Conservation (phyloP, 2,329 filamentous ascomycete genomes). For the Sclerotinia borealis region DNA sequence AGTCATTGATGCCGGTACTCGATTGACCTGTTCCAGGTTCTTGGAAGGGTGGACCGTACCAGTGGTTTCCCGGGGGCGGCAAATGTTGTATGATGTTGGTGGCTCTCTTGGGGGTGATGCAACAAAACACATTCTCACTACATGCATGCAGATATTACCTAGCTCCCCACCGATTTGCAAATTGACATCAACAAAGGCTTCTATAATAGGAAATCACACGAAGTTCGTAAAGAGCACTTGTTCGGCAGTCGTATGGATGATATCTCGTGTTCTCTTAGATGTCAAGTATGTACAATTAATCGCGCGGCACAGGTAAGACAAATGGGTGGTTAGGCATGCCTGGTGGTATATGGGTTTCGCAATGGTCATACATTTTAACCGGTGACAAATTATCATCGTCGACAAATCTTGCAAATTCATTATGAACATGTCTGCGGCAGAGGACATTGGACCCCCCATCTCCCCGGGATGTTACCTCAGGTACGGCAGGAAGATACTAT, state of each 20-base stretch:
- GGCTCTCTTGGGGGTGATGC: background rate
- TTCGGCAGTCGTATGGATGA: background rate
- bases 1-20: background rate
- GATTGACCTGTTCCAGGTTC: background rate
- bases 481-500: background rate
- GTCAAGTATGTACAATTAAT: background rate
- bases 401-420: background rate
- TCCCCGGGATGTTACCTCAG: background rate
- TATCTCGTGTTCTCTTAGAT: background rate
- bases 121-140: background rate
- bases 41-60: background rate
- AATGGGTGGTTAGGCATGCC: background rate
- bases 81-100: constrained; percentile 3
- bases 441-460: background rate
- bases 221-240: background rate
- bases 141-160: background rate
- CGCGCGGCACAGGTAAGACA: background rate
- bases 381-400: background rate
- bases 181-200: background rate
- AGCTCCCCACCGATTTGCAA: background rate
- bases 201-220: background rate
- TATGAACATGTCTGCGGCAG: background rate
- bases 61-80: background rate
- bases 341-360: background rate
- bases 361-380: background rate